phyloP scores from a whole-genome alignment of 305 asterid species.

The Fraxinus xanthoxyloides region DNA sequence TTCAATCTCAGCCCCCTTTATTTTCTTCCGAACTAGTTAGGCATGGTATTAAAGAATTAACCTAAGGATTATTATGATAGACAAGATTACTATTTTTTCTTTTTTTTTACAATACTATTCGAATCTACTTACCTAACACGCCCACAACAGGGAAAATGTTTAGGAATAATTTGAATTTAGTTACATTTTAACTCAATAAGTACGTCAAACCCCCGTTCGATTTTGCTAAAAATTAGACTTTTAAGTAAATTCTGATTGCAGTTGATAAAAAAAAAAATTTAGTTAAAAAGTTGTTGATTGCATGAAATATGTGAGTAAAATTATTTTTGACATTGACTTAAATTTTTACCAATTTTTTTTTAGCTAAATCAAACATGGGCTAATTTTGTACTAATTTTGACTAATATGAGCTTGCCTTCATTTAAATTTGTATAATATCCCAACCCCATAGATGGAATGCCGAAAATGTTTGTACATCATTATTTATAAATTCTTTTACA shows the following conservation, averaged over 20 bases:
- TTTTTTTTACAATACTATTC: no score
- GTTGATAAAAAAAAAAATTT: not conserved
- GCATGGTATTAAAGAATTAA: not conserved
- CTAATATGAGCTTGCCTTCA: not conserved
- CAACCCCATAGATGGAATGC: not conserved
- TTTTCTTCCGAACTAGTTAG: not conserved
- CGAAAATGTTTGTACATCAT: no score
- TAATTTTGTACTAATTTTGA: not conserved
- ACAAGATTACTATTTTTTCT: not conserved
- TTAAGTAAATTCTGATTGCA: no score
- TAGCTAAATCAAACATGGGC: not conserved
- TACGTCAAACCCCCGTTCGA: not conserved
- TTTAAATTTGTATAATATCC: no score
- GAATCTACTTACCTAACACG: not conserved
- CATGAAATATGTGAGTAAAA: no score
- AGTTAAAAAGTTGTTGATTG: no score
- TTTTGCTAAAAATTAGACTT: not conserved
- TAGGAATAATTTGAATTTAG: not conserved
- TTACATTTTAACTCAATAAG: not conserved
- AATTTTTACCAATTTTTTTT: no score
- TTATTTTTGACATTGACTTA: not conserved
- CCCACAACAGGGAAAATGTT: not conserved
- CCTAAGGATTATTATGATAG: not conserved
- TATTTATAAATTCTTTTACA: no score
- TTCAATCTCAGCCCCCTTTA: conserved; percentile 13